phyloP scores from a whole-genome alignment of 345 rosid genomes.

The Cochlearia excelsa region DNA sequence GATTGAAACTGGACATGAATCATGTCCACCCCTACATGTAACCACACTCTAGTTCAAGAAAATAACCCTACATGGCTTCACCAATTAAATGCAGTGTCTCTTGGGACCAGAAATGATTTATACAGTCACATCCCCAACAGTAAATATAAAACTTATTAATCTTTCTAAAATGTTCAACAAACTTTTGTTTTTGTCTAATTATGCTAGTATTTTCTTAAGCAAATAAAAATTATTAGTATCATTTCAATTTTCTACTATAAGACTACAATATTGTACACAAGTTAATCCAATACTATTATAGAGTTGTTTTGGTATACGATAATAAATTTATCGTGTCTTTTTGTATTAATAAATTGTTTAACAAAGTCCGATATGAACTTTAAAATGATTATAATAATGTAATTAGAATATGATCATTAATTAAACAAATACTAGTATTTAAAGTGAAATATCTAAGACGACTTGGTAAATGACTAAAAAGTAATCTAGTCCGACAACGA shows the following conservation, averaged over 20 bases:
- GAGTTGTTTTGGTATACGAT: background rate
- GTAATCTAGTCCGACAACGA: conserved; percentile 32
- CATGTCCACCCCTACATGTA: background rate
- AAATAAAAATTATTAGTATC: background rate
- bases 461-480: conserved; percentile 35
- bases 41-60: conserved; percentile 14
- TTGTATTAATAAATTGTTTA: background rate
- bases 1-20: no score
- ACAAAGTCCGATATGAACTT: no score
- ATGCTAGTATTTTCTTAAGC: background rate
- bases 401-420: conserved; percentile 10
- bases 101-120: conserved; percentile 21
- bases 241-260: background rate
- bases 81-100: conserved; percentile 20
- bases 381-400: background rate
- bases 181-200: no score
- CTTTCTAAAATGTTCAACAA: background rate
- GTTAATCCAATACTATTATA: background rate
- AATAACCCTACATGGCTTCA: conserved; percentile 7
- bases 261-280: background rate
- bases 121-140: conserved; percentile 1
- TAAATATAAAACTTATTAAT: no score
- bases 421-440: background rate
- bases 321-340: background rate
- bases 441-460: conserved; percentile 5